phyloP scores from a whole-genome alignment of 257 asterid species.

The Fraxinus cuspidata region DNA sequence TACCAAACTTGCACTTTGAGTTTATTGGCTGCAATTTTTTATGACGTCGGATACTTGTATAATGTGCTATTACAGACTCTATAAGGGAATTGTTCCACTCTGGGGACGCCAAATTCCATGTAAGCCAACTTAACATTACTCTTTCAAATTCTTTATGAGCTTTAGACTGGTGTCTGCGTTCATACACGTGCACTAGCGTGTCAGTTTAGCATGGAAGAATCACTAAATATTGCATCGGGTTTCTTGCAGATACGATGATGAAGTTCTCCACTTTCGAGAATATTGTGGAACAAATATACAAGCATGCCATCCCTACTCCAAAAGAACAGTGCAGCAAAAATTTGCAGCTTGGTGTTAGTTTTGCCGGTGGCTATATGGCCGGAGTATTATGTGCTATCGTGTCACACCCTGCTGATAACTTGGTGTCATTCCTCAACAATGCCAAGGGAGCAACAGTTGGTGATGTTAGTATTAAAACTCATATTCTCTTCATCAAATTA shows the following conservation, averaged over 20 bases:
- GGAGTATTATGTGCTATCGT: constrained; percentile 73
- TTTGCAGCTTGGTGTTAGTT: constrained; percentile 79
- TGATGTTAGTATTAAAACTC: constrained; percentile 51
- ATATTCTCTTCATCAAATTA: neutral
- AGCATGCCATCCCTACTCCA: constrained; percentile 66
- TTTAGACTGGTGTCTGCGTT: neutral
- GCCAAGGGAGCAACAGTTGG: constrained; percentile 77
- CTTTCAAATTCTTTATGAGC: neutral
- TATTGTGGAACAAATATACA: constrained; percentile 72
- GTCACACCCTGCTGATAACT: constrained; percentile 87
- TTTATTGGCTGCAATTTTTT: neutral
- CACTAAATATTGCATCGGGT: constrained; percentile 1
- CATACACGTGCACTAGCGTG: no score
- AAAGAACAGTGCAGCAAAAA: constrained; percentile 69
- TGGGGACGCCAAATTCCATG: constrained; percentile 98
- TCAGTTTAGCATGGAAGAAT: neutral
- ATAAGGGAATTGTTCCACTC: constrained; percentile 79
- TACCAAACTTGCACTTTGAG: neutral
- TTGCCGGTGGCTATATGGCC: constrained; percentile 71
- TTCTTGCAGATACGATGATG: constrained; percentile 81
- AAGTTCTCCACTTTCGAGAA: constrained; percentile 84
- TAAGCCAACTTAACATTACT: constrained; percentile 29
- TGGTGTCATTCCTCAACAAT: constrained; percentile 86
- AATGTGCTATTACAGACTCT: constrained; percentile 51
- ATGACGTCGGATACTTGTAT: neutral